These are phyloP conservation scores for Discostella stelligeroides DNA, from an alignment of 108 stramenopile genomes.

Conservation along the genomic window DNA sequence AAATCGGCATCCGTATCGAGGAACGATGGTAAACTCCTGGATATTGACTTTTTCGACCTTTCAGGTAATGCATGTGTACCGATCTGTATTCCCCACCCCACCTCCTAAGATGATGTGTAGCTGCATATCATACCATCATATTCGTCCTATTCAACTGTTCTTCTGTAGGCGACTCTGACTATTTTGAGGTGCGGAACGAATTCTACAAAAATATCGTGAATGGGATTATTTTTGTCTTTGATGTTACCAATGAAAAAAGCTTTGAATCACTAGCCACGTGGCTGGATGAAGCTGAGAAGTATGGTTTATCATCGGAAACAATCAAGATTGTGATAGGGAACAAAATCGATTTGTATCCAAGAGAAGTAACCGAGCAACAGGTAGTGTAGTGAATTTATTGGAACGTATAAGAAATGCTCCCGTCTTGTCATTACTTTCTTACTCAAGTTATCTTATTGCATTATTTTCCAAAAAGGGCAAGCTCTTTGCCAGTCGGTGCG, in stretches of 20 bases:
- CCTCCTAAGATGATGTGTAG: too few species aligned
- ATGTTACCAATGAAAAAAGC: conserved; percentile 51
- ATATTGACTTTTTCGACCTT: conserved; percentile 44
- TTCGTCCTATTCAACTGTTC: background rate
- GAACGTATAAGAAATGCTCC: too few species aligned
- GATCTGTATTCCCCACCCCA: too few species aligned
- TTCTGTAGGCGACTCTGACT: conserved; percentile 59
- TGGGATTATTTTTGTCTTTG: conserved; percentile 67
- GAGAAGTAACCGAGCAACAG: conserved; percentile 31
- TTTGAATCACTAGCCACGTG: conserved; percentile 68
- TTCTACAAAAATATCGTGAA: conserved; percentile 85
- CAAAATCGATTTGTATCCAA: conserved; percentile 56
- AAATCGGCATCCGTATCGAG: conserved; percentile 54
- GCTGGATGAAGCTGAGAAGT: conserved; percentile 58
- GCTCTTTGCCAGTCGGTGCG: conserved; percentile 56
- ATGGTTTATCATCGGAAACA: conserved; percentile 53
- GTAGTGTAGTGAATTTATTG: too few species aligned
- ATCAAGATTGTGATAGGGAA: conserved; percentile 65
- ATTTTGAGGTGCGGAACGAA: conserved; percentile 84
- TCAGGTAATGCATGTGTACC: conserved; percentile 35
- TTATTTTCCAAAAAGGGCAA: too few species aligned
- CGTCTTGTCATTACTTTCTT: too few species aligned
- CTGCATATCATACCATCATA: background rate
- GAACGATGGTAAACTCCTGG: too few species aligned
- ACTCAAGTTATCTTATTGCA: too few species aligned